phyloP scores from a whole-genome alignment of 2,329 filamentous ascomycete species.

The Pseudocercospora fijiensis region DNA sequence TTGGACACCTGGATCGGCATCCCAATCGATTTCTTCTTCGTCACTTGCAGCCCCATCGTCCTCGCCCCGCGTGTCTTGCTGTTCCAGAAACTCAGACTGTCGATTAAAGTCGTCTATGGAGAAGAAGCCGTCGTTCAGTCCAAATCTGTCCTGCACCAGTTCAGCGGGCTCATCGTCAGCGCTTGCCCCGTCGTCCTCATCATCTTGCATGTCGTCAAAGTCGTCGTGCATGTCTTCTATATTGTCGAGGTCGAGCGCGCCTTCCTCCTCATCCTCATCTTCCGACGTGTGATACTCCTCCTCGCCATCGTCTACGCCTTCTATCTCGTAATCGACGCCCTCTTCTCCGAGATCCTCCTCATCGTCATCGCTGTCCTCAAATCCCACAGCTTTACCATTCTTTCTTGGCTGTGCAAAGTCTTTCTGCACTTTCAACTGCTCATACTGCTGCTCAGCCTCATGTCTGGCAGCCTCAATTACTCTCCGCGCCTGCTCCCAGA shows the following conservation, averaged over 20 bases:
- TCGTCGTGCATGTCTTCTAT: constrained; percentile 30
- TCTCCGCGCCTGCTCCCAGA: constrained; percentile 89
- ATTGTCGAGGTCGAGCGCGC: constrained; percentile 41
- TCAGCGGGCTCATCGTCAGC: constrained; percentile 51
- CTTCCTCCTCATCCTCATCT: constrained; percentile 41
- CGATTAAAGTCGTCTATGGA: constrained; percentile 97
- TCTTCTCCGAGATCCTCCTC: constrained; percentile 39
- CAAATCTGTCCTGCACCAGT: constrained; percentile 71
- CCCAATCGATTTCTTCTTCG: constrained; percentile 87
- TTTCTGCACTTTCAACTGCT: constrained; percentile 31
- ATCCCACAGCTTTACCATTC: constrained; percentile 31
- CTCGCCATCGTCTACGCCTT: constrained; percentile 40
- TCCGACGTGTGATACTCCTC: constrained; percentile 31
- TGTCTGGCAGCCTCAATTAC: constrained; percentile 67
- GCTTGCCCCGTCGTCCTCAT: constrained; percentile 46
- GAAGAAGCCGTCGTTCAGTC: constrained; percentile 96
- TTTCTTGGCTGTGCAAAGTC: constrained; percentile 31
- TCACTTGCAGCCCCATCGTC: constrained; percentile 74
- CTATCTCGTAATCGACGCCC: constrained; percentile 39
- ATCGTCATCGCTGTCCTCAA: constrained; percentile 29
- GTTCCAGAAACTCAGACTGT: constrained; percentile 84
- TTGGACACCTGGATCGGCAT: constrained; percentile 64
- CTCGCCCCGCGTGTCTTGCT: constrained; percentile 76
- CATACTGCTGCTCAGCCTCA: constrained; percentile 54
- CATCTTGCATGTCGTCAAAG: constrained; percentile 35